phyloP scores from a whole-genome alignment of 2,329 filamentous ascomycete species.

The Fusarium subglutinans region DNA sequence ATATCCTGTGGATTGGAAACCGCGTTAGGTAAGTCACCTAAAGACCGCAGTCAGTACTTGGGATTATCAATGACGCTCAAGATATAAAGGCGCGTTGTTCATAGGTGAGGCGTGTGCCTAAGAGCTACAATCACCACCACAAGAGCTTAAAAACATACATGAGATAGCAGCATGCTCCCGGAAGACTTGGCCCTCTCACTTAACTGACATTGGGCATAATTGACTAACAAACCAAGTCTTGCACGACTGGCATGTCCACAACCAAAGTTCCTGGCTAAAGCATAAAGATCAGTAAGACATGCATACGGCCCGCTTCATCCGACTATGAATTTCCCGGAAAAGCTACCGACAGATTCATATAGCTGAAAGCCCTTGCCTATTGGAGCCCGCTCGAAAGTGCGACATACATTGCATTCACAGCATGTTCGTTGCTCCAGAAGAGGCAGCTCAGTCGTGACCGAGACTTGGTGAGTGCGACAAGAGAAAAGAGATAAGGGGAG shows the following conservation, averaged over 20 bases:
- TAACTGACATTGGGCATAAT: rapidly evolving
- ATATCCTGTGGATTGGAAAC: not conserved
- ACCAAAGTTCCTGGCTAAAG: not conserved
- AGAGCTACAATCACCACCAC: not conserved
- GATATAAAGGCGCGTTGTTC: not conserved
- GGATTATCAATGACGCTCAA: not conserved
- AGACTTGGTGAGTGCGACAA: not conserved
- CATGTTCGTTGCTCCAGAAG: not conserved
- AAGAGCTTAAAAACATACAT: not conserved
- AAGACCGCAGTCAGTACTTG: rapidly evolving
- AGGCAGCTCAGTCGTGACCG: not conserved
- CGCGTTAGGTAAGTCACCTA: not conserved
- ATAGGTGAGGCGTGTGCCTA: not conserved
- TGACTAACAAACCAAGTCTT: too few species aligned
- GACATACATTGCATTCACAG: not conserved
- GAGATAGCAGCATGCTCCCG: rapidly evolving
- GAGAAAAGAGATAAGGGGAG: not conserved
- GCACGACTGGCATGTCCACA: not conserved
- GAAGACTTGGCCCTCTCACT: rapidly evolving
- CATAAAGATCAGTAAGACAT: not conserved
- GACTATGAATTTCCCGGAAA: not conserved
- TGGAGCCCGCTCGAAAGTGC: not conserved
- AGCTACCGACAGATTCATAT: not conserved
- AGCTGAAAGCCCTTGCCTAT: not conserved
- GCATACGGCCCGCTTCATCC: not conserved